These are phyloP conservation scores for Dactylellina drechsleri DNA, from an alignment of 2,329 filamentous ascomycete genomes.

Conservation along the genomic window DNA sequence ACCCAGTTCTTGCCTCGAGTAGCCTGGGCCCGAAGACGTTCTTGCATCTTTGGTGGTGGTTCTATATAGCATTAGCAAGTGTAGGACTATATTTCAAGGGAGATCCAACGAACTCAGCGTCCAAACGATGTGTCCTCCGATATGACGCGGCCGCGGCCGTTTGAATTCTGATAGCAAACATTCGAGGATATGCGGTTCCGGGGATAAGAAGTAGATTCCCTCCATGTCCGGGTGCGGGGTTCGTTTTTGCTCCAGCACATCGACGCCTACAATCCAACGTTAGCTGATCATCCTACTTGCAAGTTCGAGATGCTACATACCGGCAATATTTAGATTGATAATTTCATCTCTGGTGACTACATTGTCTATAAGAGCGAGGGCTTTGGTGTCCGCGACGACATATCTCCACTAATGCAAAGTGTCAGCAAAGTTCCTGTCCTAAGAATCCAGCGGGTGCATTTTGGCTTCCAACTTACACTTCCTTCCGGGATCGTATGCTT, in stretches of 20 bases:
- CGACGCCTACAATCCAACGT: slow-evolving; percentile 75
- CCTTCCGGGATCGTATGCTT: slow-evolving; percentile 36
- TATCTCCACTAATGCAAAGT: slow-evolving; percentile 83
- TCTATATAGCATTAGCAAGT: slow-evolving; percentile 66
- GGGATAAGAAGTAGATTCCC: slow-evolving; percentile 89
- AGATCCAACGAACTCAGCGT: slow-evolving; percentile 68
- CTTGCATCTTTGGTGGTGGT: slow-evolving; percentile 23
- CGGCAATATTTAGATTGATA: slow-evolving; percentile 94
- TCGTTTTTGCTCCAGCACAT: slow-evolving; percentile 87
- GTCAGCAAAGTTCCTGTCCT: slow-evolving; percentile 3
- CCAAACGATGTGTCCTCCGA: slow-evolving; percentile 84
- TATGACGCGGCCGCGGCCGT: slow-evolving; percentile 74
- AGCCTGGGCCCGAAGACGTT: slow-evolving; percentile 14
- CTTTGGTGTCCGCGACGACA: slow-evolving; percentile 84
- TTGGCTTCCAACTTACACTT: slow-evolving; percentile 31
- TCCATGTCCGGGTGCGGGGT: slow-evolving; percentile 89
- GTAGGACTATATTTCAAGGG: neutral
- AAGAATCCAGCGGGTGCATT: neutral
- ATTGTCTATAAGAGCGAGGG: slow-evolving; percentile 87
- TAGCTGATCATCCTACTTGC: neutral
- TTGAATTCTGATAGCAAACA: slow-evolving; percentile 94
- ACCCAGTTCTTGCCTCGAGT: slow-evolving; percentile 71
- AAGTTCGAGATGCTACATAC: slow-evolving; percentile 67
- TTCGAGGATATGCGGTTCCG: slow-evolving; percentile 87
- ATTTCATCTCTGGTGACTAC: slow-evolving; percentile 95